Base-by-base conservation (phyloP, 768 basidiomycete species). In the Multifurca ochricompacta region DNA sequence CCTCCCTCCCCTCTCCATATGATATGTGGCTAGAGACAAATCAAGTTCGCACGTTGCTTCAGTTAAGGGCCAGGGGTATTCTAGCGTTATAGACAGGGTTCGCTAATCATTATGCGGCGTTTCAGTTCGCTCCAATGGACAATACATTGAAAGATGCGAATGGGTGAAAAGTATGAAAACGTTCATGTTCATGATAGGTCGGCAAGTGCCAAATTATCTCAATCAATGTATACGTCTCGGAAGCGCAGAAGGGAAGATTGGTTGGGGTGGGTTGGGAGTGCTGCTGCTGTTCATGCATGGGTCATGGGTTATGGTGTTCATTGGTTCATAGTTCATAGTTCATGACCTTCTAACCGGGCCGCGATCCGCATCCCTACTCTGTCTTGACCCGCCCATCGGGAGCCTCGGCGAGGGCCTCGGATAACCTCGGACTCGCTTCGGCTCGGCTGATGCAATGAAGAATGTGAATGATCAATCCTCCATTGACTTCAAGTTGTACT, bases 341-440 rank as follows among this genome's bases (percentile, higher is more conserved):
- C n/a, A n/a, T n/a, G n/a, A n/a, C n/a, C n/a, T n/a, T 13, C 44
- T 32, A 25, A 25, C 49, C 55, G 49, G 50, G 54, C 54, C 48
- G 54, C n/a, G 3, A 28, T 11, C 30, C n/a, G 11, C 41, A 21
- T 14, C 23, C 27, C 13, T 35, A 37, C 40, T n/a, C 41, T 21
- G 48, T 16, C 44, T 44, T 54, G 49, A 46, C 40, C 55, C 49
- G 44, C 32, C 25, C 45, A 21, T 35, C 45, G 50, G 46, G 39
- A 42, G 18, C n/a, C 34, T 36, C 51, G 43, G 50, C 45, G 45
- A 34, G 21, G 19, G 31, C 31, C 44, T 45, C 44, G 44, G 44
- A 30, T 10, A 21, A 6, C 41, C 40, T 48, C 46, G 54, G 41
- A 25, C 23, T 21, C 40, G 25, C 35, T 19, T n/a, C 40, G 10